Evolutionary conservation across 2,329 filamentous ascomycete species (phyloP).

Genomic region (Xylariaceae sp.): DNA sequence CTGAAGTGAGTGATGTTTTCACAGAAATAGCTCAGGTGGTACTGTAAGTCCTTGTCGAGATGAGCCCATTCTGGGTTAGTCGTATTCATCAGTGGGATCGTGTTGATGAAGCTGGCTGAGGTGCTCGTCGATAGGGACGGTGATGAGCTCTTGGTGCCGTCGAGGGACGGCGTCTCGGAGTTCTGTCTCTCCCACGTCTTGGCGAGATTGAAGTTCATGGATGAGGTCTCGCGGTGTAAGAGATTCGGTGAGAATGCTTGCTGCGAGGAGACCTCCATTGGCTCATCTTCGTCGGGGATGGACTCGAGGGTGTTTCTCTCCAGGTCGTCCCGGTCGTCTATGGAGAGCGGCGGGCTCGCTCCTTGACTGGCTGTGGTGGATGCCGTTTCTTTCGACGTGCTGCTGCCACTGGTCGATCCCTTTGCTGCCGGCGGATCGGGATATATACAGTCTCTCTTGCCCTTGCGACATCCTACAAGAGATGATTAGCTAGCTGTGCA

Average conservation of each 20-base stretch:
- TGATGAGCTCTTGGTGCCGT: conserved; percentile 48
- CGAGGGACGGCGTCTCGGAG: conserved; percentile 51
- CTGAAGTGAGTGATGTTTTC: conserved; percentile 76
- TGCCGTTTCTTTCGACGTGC: conserved; percentile 36
- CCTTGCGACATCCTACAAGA: conserved; percentile 75
- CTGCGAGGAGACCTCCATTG: conserved; percentile 31
- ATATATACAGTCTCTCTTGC: conserved; percentile 83
- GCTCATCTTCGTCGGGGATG: conserved; percentile 52
- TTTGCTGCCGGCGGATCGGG: conserved; percentile 60
- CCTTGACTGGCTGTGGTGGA: conserved; percentile 33
- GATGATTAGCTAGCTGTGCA: conserved; percentile 23
- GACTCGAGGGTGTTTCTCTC: conserved; percentile 46
- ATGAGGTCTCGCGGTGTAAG: conserved; percentile 36
- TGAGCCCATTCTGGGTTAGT: conserved; percentile 47
- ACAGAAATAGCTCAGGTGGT: conserved; percentile 72
- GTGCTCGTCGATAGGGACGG: conserved; percentile 47
- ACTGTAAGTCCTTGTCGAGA: conserved; percentile 65
- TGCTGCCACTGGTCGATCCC: conserved; percentile 30
- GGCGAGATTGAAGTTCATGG: conserved; percentile 36
- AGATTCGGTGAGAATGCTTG: conserved; percentile 21
- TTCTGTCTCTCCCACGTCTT: conserved; percentile 38
- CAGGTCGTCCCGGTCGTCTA: conserved; percentile 45
- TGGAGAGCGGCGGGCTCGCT: conserved; percentile 49
- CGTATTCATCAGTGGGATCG: conserved; percentile 25
- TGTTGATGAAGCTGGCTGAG: conserved; percentile 34